phyloP scores from a whole-genome alignment of 495 filamentous ascomycete species.

The Penicillium salamii region DNA sequence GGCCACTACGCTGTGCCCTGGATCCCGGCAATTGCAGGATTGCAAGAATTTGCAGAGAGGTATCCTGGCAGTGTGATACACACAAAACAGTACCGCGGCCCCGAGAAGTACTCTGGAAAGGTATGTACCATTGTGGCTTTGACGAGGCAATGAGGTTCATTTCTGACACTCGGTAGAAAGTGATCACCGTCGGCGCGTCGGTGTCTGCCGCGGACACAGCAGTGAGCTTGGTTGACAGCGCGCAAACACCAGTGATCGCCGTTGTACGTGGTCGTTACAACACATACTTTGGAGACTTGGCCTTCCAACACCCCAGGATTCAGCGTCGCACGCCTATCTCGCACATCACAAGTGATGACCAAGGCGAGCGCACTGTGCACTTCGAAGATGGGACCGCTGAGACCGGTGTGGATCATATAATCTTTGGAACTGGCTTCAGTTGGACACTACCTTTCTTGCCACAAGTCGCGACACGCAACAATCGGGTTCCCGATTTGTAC shows the following conservation, averaged over 20 bases:
- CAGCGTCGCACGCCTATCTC: constrained; percentile 42
- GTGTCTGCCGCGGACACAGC: constrained; percentile 45
- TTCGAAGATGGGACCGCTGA: constrained; percentile 50
- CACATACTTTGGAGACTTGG: constrained; percentile 48
- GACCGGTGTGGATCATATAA: constrained; percentile 50
- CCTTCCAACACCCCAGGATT: constrained; percentile 51
- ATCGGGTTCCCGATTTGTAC: constrained; percentile 53
- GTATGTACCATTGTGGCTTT: too few species aligned
- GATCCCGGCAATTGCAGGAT: constrained; percentile 57
- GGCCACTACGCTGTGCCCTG: constrained; percentile 76
- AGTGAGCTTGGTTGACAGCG: constrained; percentile 31
- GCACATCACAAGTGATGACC: constrained; percentile 36
- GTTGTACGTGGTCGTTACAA: constrained; percentile 45
- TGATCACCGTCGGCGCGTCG: constrained; percentile 40
- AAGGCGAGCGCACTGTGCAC: constrained; percentile 34
- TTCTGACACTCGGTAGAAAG: constrained; percentile 29
- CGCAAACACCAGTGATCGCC: constrained; percentile 33
- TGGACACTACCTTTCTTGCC: constrained; percentile 57
- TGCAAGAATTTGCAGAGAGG: constrained; percentile 32
- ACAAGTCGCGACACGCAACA: constrained; percentile 45
- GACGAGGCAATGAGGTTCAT: too few species aligned
- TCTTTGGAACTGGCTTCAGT: constrained; percentile 57
- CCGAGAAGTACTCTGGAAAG: constrained; percentile 38
- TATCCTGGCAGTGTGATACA: constrained; percentile 38
- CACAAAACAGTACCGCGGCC: constrained; percentile 40